Evolutionary conservation across 2,329 filamentous ascomycete species (phyloP).

Genomic region (Colletotrichum cuscutae): DNA sequence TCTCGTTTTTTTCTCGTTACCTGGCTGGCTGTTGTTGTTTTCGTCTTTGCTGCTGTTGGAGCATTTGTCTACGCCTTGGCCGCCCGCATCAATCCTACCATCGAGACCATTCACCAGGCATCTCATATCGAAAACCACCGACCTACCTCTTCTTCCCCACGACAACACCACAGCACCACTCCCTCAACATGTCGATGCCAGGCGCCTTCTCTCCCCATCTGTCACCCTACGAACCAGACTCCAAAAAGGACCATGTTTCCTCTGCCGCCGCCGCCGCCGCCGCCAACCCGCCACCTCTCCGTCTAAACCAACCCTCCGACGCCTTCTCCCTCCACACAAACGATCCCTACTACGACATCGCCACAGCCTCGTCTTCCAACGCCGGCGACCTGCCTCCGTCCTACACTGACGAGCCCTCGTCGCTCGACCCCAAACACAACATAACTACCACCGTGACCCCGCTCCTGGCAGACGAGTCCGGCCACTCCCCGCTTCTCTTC

Average conservation of each 20-base stretch:
- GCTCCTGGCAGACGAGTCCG: constrained; percentile 37
- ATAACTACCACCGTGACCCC: constrained; percentile 28
- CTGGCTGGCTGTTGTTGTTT: neutral
- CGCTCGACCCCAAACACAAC: neutral
- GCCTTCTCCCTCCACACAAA: constrained; percentile 42
- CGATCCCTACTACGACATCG: constrained; percentile 48
- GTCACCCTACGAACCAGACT: constrained; percentile 19
- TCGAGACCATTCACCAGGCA: neutral
- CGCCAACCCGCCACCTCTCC: constrained; percentile 20
- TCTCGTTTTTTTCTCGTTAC: constrained; percentile 14
- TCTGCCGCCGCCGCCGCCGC: neutral
- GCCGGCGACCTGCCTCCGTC: constrained; percentile 57
- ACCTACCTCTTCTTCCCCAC: neutral
- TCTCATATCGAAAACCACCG: neutral
- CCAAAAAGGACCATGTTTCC: constrained; percentile 15
- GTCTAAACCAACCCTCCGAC: constrained; percentile 40
- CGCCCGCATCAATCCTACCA: neutral
- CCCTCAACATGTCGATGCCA: constrained; percentile 35
- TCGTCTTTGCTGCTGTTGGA: neutral
- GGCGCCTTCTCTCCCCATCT: constrained; percentile 35
- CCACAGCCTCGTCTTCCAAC: constrained; percentile 44
- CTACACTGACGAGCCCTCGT: constrained; percentile 51
- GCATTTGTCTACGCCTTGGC: neutral
- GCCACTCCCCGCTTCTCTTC: constrained; percentile 41
- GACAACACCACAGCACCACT: constrained; percentile 1